Conservation (phyloP, 495 filamentous ascomycete species). For the Aspergillus coremiiformis region DNA sequence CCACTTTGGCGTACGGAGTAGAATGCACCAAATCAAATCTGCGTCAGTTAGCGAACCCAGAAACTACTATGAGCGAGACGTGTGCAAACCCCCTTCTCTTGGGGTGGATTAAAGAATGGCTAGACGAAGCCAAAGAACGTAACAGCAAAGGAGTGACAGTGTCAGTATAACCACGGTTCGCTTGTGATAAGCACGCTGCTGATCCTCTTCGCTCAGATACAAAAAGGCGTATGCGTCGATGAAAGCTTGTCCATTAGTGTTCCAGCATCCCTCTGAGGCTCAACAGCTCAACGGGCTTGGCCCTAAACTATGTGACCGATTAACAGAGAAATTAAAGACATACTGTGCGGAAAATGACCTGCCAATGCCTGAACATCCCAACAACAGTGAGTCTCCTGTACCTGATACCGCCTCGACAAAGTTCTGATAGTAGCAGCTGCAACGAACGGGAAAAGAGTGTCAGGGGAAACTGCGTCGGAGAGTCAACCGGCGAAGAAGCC, state of each 20-base stretch:
- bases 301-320: conserved; percentile 57
- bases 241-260: conserved; percentile 66
- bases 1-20: background rate
- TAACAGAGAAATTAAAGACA: conserved; percentile 59
- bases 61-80: conserved; percentile 30
- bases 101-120: conserved; percentile 73
- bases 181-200: background rate
- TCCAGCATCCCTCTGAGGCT: conserved; percentile 68
- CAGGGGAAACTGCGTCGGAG: conserved; percentile 31
- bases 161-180: conserved; percentile 22
- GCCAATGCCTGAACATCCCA: conserved; percentile 57
- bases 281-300: conserved; percentile 68
- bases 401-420: background rate
- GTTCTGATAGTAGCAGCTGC: conserved; percentile 13
- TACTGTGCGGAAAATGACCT: conserved; percentile 63
- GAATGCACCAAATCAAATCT: background rate
- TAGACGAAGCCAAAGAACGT: conserved; percentile 61
- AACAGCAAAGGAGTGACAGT: conserved; percentile 63
- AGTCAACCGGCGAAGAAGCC: conserved; percentile 53
- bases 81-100: conserved; percentile 72
- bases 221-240: conserved; percentile 77
- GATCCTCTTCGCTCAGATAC: conserved; percentile 42
- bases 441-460: conserved; percentile 35
- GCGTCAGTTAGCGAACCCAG: background rate
- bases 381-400: conserved; percentile 21